Evolutionary conservation across 2,329 filamentous ascomycete genomes (phyloP).

Genomic region (Polytolypa hystricis): DNA sequence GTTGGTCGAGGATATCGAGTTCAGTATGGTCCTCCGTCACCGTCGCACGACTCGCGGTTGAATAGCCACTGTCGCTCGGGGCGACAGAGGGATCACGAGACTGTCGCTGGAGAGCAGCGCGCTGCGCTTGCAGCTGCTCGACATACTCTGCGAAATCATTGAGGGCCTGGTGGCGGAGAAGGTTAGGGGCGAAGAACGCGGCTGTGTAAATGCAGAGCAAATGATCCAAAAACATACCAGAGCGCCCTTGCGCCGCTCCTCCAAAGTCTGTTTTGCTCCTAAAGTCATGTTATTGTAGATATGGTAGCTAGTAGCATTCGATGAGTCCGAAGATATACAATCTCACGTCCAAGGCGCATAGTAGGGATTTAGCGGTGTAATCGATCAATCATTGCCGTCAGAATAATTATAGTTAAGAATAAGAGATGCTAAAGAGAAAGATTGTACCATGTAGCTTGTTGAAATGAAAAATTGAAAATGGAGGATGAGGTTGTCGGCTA

Average conservation of each 20-base stretch:
- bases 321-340: background rate
- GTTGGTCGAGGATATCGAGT: conserved; percentile 75
- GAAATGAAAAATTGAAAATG: too few species aligned
- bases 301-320: background rate
- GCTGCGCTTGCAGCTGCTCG: conserved; percentile 70
- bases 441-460: too few species aligned
- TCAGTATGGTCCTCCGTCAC: conserved; percentile 65
- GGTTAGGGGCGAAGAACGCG: conserved; percentile 1
- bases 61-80: conserved; percentile 32
- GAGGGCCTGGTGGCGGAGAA: conserved; percentile 47
- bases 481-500: too few species aligned
- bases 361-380: conserved; percentile 7
- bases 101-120: conserved; percentile 26
- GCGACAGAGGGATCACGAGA: conserved; percentile 19
- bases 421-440: too few species aligned
- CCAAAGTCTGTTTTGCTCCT: conserved; percentile 49
- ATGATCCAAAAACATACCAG: conserved; percentile 57
- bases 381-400: conserved; percentile 13
- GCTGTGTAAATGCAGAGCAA: background rate
- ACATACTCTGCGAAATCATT: conserved; percentile 98
- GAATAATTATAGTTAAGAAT: too few species aligned
- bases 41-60: conserved; percentile 24
- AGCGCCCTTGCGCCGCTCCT: conserved; percentile 80
- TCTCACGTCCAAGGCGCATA: conserved; percentile 5
- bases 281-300: conserved; percentile 21